Evolutionary conservation across 192 early-diverging fungal species (phyloP).

Genomic region (Coemansia sp.): DNA sequence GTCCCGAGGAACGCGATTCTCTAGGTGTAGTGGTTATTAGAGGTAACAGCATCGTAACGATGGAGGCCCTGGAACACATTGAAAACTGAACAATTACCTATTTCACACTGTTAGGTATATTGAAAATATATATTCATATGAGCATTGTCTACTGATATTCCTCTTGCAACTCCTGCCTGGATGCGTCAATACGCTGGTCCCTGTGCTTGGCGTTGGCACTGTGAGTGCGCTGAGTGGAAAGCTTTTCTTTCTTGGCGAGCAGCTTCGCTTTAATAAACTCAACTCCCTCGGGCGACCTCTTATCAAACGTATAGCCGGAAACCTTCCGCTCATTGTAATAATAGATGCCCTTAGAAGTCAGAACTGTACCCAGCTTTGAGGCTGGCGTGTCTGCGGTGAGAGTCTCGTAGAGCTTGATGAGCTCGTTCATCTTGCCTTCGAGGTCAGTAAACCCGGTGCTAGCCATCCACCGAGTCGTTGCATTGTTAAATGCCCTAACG

Average conservation of each 20-base stretch:
- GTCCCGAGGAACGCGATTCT: constrained; percentile 61
- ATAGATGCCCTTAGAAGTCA: neutral
- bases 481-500: neutral
- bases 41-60: constrained; percentile 71
- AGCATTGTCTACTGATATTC: neutral
- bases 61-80: constrained; percentile 72
- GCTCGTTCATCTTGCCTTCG: neutral
- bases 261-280: neutral
- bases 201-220: neutral
- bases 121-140: neutral
- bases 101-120: neutral
- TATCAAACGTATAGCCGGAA: neutral
- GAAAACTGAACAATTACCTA: constrained; percentile 8
- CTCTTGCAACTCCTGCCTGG: neutral
- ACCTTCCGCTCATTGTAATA: neutral
- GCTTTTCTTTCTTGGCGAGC: neutral
- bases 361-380: no score
- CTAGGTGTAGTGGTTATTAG: constrained; percentile 90
- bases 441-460: no score
- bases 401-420: neutral
- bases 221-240: neutral
- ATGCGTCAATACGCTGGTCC: neutral
- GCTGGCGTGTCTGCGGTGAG: neutral
- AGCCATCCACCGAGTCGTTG: neutral
- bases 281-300: neutral